These are phyloP conservation scores for Hanseniaspora singularis DNA, from an alignment of 805 yeast genomes.

Conservation along the genomic window DNA sequence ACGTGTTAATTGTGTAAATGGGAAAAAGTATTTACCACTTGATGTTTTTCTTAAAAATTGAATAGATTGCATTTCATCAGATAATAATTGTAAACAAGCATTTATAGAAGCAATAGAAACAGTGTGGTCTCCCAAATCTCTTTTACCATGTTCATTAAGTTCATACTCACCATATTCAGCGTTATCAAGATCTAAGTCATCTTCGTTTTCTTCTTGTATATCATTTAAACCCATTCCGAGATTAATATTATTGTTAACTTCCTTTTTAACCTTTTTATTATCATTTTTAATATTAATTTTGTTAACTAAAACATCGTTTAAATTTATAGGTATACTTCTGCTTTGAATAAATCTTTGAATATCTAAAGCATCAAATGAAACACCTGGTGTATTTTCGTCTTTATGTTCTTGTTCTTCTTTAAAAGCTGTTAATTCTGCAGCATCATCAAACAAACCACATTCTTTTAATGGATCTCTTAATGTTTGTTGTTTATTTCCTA, in stretches of 20 bases:
- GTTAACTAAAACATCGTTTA: constrained; percentile 36
- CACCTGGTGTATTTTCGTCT: constrained; percentile 29
- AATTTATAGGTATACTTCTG: constrained; percentile 27
- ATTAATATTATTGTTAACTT: constrained; percentile 22
- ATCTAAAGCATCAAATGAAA: constrained; percentile 35
- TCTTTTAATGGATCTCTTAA: constrained; percentile 30
- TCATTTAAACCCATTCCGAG: constrained; percentile 28
- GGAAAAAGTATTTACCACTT: constrained; percentile 50
- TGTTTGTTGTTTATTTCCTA: constrained; percentile 16
- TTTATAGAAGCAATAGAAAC: constrained; percentile 31
- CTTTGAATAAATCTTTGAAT: constrained; percentile 32
- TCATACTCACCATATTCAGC: constrained; percentile 24
- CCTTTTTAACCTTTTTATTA: constrained; percentile 29
- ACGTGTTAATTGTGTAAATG: constrained; percentile 42
- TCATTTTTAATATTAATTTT: constrained; percentile 25
- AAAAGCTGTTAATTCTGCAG: constrained; percentile 29
- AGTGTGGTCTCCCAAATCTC: constrained; percentile 17
- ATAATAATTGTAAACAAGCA: constrained; percentile 58
- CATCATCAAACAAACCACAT: constrained; percentile 43
- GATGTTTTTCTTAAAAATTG: constrained; percentile 51
- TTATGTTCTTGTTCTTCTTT: constrained; percentile 22
- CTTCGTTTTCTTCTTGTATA: constrained; percentile 22
- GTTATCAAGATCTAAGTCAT: constrained; percentile 17
- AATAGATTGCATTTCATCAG: constrained; percentile 35
- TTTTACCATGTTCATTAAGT: constrained; percentile 22